A percentile compares a stretch with the other conserved stretches of the same genome.
Conservation (phyloP, 495 filamentous ascomycete species). For the Gamarada debralockiae region DNA sequence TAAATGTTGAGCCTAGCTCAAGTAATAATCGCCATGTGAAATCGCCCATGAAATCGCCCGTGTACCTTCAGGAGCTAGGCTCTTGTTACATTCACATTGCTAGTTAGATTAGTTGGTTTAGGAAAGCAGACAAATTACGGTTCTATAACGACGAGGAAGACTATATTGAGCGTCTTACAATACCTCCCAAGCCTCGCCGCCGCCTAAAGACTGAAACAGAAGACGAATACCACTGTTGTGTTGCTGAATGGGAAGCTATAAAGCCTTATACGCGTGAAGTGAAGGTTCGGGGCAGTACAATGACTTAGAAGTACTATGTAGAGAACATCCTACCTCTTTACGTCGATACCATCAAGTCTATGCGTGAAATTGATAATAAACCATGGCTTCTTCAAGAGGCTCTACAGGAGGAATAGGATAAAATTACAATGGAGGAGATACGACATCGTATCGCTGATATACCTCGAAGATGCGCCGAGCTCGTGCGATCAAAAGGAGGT, state of each 20-base stretch:
- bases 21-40: too few species aligned
- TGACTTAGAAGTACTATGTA: constrained; percentile 16
- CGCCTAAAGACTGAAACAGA: neutral
- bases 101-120: constrained; percentile 1
- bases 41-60: too few species aligned
- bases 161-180: neutral
- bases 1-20: too few species aligned
- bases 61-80: too few species aligned
- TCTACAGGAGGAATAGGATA: too few species aligned
- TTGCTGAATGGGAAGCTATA: constrained; percentile 4
- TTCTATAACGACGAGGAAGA: constrained; percentile 17
- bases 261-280: constrained; percentile 2
- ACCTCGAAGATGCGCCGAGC: too few species aligned
- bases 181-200: constrained; percentile 7
- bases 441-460: too few species aligned
- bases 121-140: constrained; percentile 6
- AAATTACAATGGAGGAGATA: too few species aligned
- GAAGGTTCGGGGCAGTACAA: constrained; percentile 10
- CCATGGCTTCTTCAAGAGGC: too few species aligned
- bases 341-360: too few species aligned
- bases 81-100: constrained; percentile 14
- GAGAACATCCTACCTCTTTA: constrained; percentile 10
- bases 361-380: too few species aligned
- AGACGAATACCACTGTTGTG: neutral
- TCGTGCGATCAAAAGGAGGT: too few species aligned